These are phyloP conservation scores for Gamarada debralockiae DNA, from an alignment of 495 filamentous ascomycete genomes.

Conservation along the genomic window DNA sequence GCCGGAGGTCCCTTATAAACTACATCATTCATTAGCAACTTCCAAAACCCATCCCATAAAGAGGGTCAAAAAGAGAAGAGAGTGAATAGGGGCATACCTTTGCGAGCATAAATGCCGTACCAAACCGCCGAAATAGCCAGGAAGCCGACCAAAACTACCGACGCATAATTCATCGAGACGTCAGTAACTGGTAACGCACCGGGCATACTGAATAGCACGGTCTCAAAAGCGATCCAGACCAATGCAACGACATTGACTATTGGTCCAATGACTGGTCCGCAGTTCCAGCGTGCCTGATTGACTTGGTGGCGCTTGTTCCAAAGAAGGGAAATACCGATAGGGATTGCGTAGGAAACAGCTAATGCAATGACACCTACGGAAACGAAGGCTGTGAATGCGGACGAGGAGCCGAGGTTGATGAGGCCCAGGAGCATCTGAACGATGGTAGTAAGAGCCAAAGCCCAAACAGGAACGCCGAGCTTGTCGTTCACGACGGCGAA, in stretches of 20 bases:
- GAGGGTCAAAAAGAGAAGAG: slow-evolving; percentile 9
- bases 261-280: slow-evolving; percentile 20
- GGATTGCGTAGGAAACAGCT: slow-evolving; percentile 49
- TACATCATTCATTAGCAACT: slow-evolving; percentile 19
- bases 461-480: slow-evolving; percentile 43
- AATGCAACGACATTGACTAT: slow-evolving; percentile 22
- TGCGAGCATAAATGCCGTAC: slow-evolving; percentile 43
- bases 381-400: slow-evolving; percentile 47
- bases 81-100: slow-evolving; percentile 33
- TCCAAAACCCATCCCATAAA: background rate
- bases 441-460: slow-evolving; percentile 38
- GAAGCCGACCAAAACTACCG: slow-evolving; percentile 30
- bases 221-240: slow-evolving; percentile 23
- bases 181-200: slow-evolving; percentile 34
- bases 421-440: slow-evolving; percentile 40
- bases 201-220: slow-evolving; percentile 30
- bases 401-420: slow-evolving; percentile 45
- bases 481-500: slow-evolving; percentile 29
- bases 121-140: slow-evolving; percentile 37
- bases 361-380: slow-evolving; percentile 43
- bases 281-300: slow-evolving; percentile 21
- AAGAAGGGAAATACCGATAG: slow-evolving; percentile 38
- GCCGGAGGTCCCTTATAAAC: slow-evolving; percentile 45
- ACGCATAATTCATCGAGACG: slow-evolving; percentile 43
- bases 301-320: slow-evolving; percentile 28